Conservation (phyloP, 345 rosid genomes). For the Bruguiera gymnorhiza region DNA sequence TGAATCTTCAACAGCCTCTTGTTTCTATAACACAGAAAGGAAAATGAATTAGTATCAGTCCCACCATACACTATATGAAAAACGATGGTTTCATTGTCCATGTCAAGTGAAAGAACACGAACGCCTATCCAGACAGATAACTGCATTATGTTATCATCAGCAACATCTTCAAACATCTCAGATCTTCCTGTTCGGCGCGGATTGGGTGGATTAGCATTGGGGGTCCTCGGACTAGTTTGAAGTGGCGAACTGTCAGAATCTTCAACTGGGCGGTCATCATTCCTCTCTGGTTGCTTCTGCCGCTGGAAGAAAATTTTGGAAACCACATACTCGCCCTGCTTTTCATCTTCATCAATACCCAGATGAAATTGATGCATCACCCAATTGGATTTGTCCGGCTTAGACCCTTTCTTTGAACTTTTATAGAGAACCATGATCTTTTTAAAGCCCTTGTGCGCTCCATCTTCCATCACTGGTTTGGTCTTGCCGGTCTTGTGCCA, state of each 20-base stretch:
- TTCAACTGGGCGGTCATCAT: conserved; percentile 24
- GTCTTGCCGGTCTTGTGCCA: conserved; percentile 99
- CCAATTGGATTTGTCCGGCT: conserved; percentile 78
- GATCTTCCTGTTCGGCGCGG: conserved; percentile 44
- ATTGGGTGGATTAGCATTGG: conserved; percentile 53
- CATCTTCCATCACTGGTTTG: conserved; percentile 53
- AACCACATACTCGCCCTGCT: conserved; percentile 65
- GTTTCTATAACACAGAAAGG: conserved; percentile 32
- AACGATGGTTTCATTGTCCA: too few species aligned
- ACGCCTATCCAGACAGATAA: conserved; percentile 34
- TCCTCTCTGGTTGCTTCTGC: conserved; percentile 43
- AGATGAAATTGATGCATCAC: conserved; percentile 90
- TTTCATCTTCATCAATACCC: conserved; percentile 70
- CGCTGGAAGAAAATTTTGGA: conserved; percentile 70
- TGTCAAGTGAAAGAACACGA: neutral
- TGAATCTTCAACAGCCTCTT: conserved; percentile 31
- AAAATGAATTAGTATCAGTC: neutral
- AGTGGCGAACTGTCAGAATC: conserved; percentile 38
- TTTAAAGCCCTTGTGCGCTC: conserved; percentile 68
- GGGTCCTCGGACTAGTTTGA: conserved; percentile 66
- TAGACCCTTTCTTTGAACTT: conserved; percentile 60
- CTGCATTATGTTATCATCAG: conserved; percentile 19
- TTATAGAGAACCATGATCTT: conserved; percentile 92
- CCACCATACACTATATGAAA: too few species aligned
- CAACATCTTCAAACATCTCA: conserved; percentile 23